These are phyloP conservation scores for Ogataea chonburiensis DNA, from an alignment of 805 yeast genomes.

Conservation along the genomic window DNA sequence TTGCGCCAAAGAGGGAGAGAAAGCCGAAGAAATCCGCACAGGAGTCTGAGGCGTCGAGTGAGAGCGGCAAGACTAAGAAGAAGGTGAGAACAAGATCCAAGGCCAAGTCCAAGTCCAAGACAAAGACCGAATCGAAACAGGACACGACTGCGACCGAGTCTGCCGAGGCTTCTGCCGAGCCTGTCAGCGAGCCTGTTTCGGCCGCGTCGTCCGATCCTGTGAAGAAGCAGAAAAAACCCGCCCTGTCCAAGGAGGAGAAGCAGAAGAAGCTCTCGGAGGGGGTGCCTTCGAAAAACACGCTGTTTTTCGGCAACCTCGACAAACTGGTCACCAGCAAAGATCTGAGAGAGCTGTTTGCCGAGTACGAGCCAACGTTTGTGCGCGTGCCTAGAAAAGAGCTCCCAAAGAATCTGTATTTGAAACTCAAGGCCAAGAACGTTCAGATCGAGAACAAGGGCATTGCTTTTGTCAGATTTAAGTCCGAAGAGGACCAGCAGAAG, in stretches of 20 bases:
- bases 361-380: slow-evolving; percentile 54
- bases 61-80: slow-evolving; percentile 7
- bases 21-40: slow-evolving; percentile 29
- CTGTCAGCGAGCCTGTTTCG: slow-evolving; percentile 12
- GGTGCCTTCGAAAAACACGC: slow-evolving; percentile 53
- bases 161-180: slow-evolving; percentile 12
- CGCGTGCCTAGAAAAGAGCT: slow-evolving; percentile 55
- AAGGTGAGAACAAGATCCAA: slow-evolving; percentile 12
- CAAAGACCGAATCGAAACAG: slow-evolving; percentile 1
- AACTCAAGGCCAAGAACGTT: slow-evolving; percentile 45
- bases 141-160: slow-evolving; percentile 10
- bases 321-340: slow-evolving; percentile 46
- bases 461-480: slow-evolving; percentile 57
- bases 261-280: slow-evolving; percentile 44
- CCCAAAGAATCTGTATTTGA: slow-evolving; percentile 43
- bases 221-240: slow-evolving; percentile 16
- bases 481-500: slow-evolving; percentile 44
- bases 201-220: slow-evolving; percentile 5
- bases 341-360: slow-evolving; percentile 45
- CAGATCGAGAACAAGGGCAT: slow-evolving; percentile 58
- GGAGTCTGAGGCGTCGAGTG: slow-evolving; percentile 9
- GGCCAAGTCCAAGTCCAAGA: slow-evolving; percentile 7
- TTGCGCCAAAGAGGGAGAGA: slow-evolving; percentile 20
- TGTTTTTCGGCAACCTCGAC: slow-evolving; percentile 62
- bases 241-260: slow-evolving; percentile 31